phyloP scores from a whole-genome alignment of 108 stramenopile species.

The Pseudonitzschia multiseries region DNA sequence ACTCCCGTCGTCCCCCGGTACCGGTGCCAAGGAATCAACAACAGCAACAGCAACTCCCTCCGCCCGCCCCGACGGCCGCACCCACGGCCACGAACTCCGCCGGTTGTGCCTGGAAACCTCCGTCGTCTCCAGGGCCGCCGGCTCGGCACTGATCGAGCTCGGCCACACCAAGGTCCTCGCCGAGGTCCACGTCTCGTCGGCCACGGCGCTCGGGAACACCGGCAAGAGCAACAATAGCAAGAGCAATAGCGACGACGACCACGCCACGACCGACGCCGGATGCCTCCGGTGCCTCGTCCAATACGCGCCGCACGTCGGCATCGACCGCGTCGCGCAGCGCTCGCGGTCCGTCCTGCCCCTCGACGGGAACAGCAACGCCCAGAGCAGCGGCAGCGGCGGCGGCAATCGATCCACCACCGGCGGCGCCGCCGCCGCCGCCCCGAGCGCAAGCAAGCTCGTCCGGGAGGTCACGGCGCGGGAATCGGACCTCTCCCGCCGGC shows the following conservation, averaged over 20 bases:
- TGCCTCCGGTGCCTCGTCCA: slow-evolving; percentile 46
- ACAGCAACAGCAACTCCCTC: not conserved
- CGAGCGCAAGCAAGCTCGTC: slow-evolving; percentile 37
- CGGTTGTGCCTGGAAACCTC: slow-evolving; percentile 44
- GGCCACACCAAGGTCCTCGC: slow-evolving; percentile 84
- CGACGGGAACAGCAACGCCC: slow-evolving; percentile 12
- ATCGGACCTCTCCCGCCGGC: slow-evolving; percentile 48
- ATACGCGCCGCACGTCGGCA: slow-evolving; percentile 64
- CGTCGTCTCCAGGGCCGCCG: slow-evolving; percentile 43
- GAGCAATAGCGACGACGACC: slow-evolving; percentile 23
- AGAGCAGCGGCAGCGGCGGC: too few relatives aligned
- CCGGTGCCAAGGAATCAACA: too few relatives aligned
- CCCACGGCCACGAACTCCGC: slow-evolving; percentile 43
- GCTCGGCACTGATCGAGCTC: slow-evolving; percentile 74
- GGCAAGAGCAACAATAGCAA: slow-evolving; percentile 24
- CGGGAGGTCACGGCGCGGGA: slow-evolving; percentile 42
- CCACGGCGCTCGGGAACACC: slow-evolving; percentile 14
- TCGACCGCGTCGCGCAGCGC: slow-evolving; percentile 40
- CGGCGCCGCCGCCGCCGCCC: not conserved
- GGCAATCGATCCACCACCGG: too few relatives aligned
- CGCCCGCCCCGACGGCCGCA: slow-evolving; percentile 19
- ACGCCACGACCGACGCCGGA: slow-evolving; percentile 24
- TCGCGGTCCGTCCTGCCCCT: slow-evolving; percentile 27
- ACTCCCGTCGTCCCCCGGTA: too few relatives aligned
- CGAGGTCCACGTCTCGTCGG: slow-evolving; percentile 38